A percentile compares a stretch with the other conserved stretches of the same genome.
Conservation (phyloP, 2,329 filamentous ascomycete species). For the Aspergillus unguis region DNA sequence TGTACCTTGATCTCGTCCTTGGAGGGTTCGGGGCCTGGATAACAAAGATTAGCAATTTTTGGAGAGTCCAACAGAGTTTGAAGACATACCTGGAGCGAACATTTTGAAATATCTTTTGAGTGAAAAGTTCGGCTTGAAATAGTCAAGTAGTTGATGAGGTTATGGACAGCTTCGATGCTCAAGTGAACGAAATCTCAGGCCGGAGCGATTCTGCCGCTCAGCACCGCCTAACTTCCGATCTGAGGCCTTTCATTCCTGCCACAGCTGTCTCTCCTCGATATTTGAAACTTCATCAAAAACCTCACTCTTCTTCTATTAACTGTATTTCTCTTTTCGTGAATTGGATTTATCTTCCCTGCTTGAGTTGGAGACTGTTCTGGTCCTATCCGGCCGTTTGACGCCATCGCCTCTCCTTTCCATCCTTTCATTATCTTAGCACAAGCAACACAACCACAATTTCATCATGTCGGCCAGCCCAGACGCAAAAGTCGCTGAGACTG, state of each 20-base stretch:
- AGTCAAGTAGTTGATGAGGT: neutral
- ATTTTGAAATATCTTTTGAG: conserved; percentile 21
- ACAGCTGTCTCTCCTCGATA: neutral
- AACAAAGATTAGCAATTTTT: neutral
- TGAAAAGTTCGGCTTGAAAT: neutral
- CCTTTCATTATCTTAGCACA: conserved; percentile 2
- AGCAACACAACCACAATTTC: neutral
- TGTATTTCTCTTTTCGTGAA: neutral
- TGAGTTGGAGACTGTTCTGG: conserved; percentile 3
- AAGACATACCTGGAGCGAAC: conserved; percentile 33
- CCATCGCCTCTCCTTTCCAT: conserved; percentile 7
- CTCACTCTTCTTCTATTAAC: neutral
- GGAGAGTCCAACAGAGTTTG: too few relatives aligned
- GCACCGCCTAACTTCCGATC: conserved; percentile 7
- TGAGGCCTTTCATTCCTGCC: neutral
- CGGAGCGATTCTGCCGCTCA: conserved; percentile 20
- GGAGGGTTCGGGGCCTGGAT: conserved; percentile 43
- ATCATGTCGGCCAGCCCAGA: conserved; percentile 42
- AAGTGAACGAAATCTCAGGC: conserved; percentile 16
- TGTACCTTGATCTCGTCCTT: conserved; percentile 46
- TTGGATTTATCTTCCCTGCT: neutral
- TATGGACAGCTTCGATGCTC: neutral
- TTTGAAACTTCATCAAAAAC: neutral
- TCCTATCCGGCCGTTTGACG: neutral
- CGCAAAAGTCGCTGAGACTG: conserved; percentile 14